Base-by-base conservation (phyloP, 2,329 filamentous ascomycete genomes). In the Neonectria ditissima region DNA sequence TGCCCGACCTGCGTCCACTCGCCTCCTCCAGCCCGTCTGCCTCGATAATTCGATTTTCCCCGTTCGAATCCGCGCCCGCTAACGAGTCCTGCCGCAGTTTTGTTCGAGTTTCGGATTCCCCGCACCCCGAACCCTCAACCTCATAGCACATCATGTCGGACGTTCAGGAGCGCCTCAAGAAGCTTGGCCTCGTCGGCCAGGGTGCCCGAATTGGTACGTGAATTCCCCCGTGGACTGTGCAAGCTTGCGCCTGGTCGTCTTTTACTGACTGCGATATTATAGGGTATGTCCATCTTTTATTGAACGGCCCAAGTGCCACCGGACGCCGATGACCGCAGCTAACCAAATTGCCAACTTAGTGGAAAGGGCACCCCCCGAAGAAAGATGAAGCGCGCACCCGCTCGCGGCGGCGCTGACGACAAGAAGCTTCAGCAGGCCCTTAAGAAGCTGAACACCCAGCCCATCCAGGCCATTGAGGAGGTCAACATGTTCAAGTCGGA, bases 401-500 rank as follows among this genome's bases (percentile, higher is more conserved):
- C 93, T 82, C 92, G 90, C 82, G 92, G 92, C 73, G 93, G 92
- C 80, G 93, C 92, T 82, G 96, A 99, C 81, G 96, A 99, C 91
- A 98, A 97, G 93, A 99, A 99, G 90, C 93, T 99, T 71, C 96
- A 99, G 87, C 89, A 91, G 68, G 86, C 93, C 68, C 89, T 99
- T 74, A 99, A 99, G 92, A 99, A 99, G 92, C 90, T 99, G 82
- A 98, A 98, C 85, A 95, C 97, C 65, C 96, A 99, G 89, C 96
- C 96, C 78, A 98, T 99, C 84, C 94, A 97, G 87, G 93, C 92
- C 73, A 99, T 99, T 77, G 96, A 99, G 90, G 96, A 99, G 88
- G 96, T 99, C 82, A 99, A 99, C 91, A 99, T 99, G 96, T 99
- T 99, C 91, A 99, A 99, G 92, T 92, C 92, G 80, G 96, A 99